These are phyloP conservation scores for Cronartium ribicola DNA, from an alignment of 1,284 basidiomycete species.

Conservation along the genomic window DNA sequence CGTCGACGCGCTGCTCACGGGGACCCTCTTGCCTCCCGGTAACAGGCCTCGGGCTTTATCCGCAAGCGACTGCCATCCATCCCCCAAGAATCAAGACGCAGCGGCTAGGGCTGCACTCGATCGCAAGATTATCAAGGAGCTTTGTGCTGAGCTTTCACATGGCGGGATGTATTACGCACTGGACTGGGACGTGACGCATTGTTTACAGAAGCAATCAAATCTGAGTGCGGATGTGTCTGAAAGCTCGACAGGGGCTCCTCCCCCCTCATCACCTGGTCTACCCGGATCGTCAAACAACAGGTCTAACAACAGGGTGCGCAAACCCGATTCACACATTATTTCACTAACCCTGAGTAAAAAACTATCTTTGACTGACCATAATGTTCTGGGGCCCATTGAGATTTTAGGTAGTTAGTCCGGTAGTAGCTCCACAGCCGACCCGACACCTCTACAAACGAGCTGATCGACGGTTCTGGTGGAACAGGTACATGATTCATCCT, in stretches of 20 bases:
- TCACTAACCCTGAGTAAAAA: not conserved
- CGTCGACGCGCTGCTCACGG: not conserved
- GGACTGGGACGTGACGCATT: conserved; percentile 28
- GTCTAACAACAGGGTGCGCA: too few species aligned
- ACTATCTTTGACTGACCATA: not conserved
- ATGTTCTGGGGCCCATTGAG: not conserved
- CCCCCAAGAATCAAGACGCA: not conserved
- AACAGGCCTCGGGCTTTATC: not conserved
- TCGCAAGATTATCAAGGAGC: conserved; percentile 16
- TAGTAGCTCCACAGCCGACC: not conserved
- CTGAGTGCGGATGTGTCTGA: not conserved
- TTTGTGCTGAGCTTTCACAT: conserved; percentile 17
- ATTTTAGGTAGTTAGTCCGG: not conserved
- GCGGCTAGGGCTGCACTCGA: conserved; percentile 21
- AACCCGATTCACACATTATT: not conserved
- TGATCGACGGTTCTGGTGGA: conserved; percentile 34
- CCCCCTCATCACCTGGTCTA: not conserved
- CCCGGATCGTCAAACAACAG: not conserved
- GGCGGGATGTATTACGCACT: conserved; percentile 38
- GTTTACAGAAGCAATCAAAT: conserved; percentile 25
- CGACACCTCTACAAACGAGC: conserved; percentile 19
- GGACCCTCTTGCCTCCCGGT: not conserved
- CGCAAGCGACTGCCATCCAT: too few species aligned
- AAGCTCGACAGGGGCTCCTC: not conserved
- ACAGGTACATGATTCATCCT: conserved; percentile 24